Percentiles rank a stretch among this genome's conserved stretches.
phyloP scores from a whole-genome alignment of 2,329 filamentous ascomycete genomes.

The Sclerotinia glacialis region DNA sequence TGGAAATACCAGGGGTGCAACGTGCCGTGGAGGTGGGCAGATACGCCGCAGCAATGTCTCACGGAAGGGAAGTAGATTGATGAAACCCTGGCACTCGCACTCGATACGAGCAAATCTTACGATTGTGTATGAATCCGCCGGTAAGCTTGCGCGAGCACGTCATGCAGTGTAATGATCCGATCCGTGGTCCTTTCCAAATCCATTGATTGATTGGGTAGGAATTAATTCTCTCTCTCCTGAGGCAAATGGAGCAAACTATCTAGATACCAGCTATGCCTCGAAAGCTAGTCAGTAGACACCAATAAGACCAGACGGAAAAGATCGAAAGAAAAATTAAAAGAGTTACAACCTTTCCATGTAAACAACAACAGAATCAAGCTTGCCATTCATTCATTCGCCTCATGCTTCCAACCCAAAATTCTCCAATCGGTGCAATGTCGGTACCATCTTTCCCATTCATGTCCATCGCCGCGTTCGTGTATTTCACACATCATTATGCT shows the following conservation, averaged over 20 bases:
- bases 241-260: slow-evolving; percentile 8
- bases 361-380: slow-evolving; percentile 17
- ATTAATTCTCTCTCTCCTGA: neutral
- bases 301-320: slow-evolving; percentile 19
- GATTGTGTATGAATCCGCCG: slow-evolving; percentile 14
- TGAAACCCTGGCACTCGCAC: neutral
- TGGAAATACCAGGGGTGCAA: no score
- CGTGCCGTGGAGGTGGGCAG: neutral
- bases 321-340: slow-evolving; percentile 23
- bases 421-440: slow-evolving; percentile 6
- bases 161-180: slow-evolving; percentile 5
- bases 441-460: slow-evolving; percentile 22
- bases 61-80: slow-evolving; percentile 12
- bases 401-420: slow-evolving; percentile 25
- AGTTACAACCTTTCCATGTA: slow-evolving; percentile 21
- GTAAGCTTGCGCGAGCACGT: slow-evolving; percentile 10
- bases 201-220: neutral
- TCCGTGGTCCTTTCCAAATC: neutral
- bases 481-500: slow-evolving; percentile 32
- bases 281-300: slow-evolving; percentile 8
- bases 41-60: neutral
- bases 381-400: slow-evolving; percentile 27
- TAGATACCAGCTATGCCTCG: slow-evolving; percentile 15
- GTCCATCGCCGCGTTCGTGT: slow-evolving; percentile 25
- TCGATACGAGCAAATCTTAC: slow-evolving; percentile 18